Percentiles rank a stretch among this genome's conserved stretches.
Evolutionary conservation across 2,329 filamentous ascomycete genomes (phyloP).

Genomic region (Calycina herbarum): DNA sequence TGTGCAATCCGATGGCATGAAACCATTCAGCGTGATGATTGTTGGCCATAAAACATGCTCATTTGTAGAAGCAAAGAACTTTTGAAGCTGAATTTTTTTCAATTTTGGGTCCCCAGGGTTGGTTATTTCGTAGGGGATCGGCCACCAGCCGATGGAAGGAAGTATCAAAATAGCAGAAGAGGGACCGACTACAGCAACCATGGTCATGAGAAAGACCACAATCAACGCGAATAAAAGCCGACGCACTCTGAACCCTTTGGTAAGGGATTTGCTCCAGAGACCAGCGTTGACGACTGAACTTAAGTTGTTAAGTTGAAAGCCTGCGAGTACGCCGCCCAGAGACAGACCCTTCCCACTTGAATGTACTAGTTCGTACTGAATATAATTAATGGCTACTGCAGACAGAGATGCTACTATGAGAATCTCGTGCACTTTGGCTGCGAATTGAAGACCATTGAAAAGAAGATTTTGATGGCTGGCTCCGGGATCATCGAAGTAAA

Average conservation of each 20-base stretch:
- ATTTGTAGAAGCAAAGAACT: too few relatives aligned
- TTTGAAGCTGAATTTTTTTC: too few relatives aligned
- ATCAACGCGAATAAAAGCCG: neutral
- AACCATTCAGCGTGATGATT: too few relatives aligned
- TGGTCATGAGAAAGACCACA: neutral
- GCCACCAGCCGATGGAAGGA: neutral
- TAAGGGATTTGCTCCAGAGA: neutral
- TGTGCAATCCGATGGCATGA: too few relatives aligned
- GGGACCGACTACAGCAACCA: neutral
- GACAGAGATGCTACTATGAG: neutral
- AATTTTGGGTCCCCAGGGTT: too few relatives aligned
- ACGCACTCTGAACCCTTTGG: too few relatives aligned
- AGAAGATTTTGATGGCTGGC: neutral
- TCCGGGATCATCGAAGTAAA: neutral
- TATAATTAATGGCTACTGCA: neutral
- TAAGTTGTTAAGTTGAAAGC: neutral
- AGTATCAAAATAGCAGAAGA: neutral
- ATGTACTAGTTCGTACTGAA: neutral
- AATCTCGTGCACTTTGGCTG: slow-evolving; percentile 1
- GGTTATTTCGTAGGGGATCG: neutral
- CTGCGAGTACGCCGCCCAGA: neutral
- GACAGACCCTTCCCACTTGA: neutral
- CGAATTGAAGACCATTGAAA: neutral
- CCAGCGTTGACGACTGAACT: neutral
- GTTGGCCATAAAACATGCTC: too few relatives aligned